A percentile compares a stretch with the other conserved stretches of the same genome.
Evolutionary conservation across 257 asterid species (phyloP).

Genomic region (Gentiana straminea): DNA sequence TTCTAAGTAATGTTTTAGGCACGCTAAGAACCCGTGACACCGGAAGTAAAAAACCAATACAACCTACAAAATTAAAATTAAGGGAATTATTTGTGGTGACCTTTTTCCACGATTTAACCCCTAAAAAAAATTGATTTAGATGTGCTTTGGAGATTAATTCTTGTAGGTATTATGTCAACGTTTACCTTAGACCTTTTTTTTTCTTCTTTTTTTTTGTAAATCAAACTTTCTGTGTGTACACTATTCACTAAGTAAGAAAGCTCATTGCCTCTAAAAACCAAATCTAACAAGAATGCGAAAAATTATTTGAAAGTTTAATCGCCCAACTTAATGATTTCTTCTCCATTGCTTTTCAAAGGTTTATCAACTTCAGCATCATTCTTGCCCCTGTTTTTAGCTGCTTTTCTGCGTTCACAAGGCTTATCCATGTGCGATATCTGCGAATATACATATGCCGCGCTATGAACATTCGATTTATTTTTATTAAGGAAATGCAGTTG

Average conservation of each 20-base stretch:
- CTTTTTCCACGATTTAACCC: too few relatives aligned
- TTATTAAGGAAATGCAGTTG: background rate
- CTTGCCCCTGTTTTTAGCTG: slow-evolving; percentile 11
- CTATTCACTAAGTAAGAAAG: background rate
- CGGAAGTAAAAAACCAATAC: too few relatives aligned
- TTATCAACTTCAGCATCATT: slow-evolving; percentile 7
- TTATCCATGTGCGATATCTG: slow-evolving; percentile 64
- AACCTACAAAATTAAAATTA: too few relatives aligned
- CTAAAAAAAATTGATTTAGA: too few relatives aligned
- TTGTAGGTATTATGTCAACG: too few relatives aligned
- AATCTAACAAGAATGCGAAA: too few relatives aligned
- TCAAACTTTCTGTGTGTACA: background rate
- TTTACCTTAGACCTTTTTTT: background rate
- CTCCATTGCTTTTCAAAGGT: slow-evolving; percentile 4
- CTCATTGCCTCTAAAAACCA: background rate
- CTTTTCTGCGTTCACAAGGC: slow-evolving; percentile 27
- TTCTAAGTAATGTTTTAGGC: too few relatives aligned
- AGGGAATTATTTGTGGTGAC: too few relatives aligned
- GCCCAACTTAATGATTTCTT: background rate
- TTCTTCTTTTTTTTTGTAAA: too few relatives aligned
- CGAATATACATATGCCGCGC: background rate
- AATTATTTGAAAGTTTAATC: background rate
- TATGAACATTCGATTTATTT: background rate
- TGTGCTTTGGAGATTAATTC: too few relatives aligned
- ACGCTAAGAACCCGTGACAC: too few relatives aligned